Conservation (phyloP, 75 land plant species). For the Sequoia sempervirens region DNA sequence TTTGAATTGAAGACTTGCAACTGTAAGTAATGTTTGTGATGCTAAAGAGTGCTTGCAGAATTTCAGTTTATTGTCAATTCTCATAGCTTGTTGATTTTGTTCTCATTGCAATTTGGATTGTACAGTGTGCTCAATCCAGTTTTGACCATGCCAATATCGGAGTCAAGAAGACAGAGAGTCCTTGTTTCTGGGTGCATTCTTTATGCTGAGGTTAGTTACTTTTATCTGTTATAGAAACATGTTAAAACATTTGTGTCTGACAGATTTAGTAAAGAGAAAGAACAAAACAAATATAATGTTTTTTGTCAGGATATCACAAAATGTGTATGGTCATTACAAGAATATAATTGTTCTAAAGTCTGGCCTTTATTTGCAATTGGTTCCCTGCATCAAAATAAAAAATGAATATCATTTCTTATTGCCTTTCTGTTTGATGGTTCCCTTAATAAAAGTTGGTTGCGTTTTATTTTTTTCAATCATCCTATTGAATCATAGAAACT, state of each 20-base stretch:
- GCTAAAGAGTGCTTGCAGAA: not conserved
- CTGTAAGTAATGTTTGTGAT: not conserved
- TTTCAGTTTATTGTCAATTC: not conserved
- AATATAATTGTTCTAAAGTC: not conserved
- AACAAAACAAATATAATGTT: not conserved
- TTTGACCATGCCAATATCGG: conserved; percentile 90
- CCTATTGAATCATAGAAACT: not conserved
- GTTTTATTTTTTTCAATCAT: not conserved
- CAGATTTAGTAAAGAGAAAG: not conserved
- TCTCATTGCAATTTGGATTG: not conserved
- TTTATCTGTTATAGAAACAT: not conserved
- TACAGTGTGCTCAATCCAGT: conserved; percentile 91
- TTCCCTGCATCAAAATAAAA: not conserved
- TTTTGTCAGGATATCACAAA: not conserved
- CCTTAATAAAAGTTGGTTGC: not conserved
- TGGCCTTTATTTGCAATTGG: not conserved
- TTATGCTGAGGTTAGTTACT: conserved; percentile 84
- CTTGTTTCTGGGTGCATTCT: conserved; percentile 86
- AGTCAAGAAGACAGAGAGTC: conserved; percentile 94
- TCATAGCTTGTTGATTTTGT: not conserved
- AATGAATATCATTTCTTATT: not conserved
- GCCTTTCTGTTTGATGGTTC: not conserved
- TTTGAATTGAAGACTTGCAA: not conserved
- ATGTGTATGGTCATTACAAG: not conserved
- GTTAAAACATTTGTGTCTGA: not conserved